Base-by-base conservation (phyloP, 345 rosid genomes). In the Geranium brycei region DNA sequence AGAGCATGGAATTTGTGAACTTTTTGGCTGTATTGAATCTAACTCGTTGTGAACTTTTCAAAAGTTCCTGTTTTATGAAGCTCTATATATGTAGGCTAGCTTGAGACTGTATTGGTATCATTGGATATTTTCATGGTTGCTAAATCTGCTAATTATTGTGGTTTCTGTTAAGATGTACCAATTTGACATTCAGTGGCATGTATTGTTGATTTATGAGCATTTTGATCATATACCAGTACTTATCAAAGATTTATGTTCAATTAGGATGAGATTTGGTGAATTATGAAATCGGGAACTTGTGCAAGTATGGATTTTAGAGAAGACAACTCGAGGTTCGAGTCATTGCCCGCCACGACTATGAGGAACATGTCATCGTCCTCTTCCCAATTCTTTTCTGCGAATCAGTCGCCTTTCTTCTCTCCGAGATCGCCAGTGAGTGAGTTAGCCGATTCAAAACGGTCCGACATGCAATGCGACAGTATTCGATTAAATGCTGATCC, bases 401-500 rank as follows among this genome's bases (percentile, higher is more conserved):
- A 83, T 60, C 99, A 93, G 68, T 92, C 96, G 0, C 96, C 97
- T 0, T 87, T 89, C 69, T 88, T 93, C 80, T 90, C 97, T 30
- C 99, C 99, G 7, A 82, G 88, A 68, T 83, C 93, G 62, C 80
- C 95, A 6, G 77, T 83, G 10, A 62, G 78, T 75, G 84, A 75
- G 35, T 65, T 73, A 3, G 83, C 96, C 0, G 91, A 84, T 72
- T 85, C 88, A 0, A 73, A 79, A 51, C 74, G 87, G 63, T 85
- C 87, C 6, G 90, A 87, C 76, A 83, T 86, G 65, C 87, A 71
- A 7, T 74, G 76, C 57, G 86, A 83, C 31, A 80, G 85, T 73
- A 76, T 73, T 61, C 63, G 62, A 47, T 59, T 71, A 41, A 77
- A 72, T 30, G 72, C 73, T 5, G 88, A 89, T 57, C 86, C 82